phyloP scores from a whole-genome alignment of 768 basidiomycete species.

The Serendipita sp. region DNA sequence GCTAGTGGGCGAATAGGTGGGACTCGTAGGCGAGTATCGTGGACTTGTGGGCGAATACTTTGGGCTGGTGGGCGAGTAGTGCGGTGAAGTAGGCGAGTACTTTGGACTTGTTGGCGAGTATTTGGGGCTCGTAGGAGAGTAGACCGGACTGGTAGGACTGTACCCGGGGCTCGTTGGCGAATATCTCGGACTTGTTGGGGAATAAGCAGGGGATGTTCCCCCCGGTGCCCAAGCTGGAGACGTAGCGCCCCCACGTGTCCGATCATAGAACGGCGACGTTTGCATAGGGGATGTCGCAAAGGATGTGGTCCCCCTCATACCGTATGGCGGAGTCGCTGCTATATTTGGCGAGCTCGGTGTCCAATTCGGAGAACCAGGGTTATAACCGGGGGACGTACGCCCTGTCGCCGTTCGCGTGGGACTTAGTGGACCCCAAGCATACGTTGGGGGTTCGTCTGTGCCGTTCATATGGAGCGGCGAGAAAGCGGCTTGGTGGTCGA shows the following conservation, averaged over 20 bases:
- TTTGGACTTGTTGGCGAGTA: constrained; percentile 60
- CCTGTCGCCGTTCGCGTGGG: constrained; percentile 54
- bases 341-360: constrained; percentile 85
- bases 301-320: constrained; percentile 47
- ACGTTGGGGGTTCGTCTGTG: constrained; percentile 69
- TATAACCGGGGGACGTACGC: constrained; percentile 85
- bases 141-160: constrained; percentile 15
- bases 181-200: constrained; percentile 19
- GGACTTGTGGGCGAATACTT: constrained; percentile 69
- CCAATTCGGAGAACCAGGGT: constrained; percentile 82
- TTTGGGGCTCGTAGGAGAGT: constrained; percentile 51
- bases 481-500: constrained; percentile 76
- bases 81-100: constrained; percentile 20
- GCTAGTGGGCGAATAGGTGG: constrained; percentile 45
- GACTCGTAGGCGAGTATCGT: constrained; percentile 17
- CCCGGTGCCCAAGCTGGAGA: constrained; percentile 22
- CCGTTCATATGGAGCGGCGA: constrained; percentile 78
- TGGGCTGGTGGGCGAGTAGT: constrained; percentile 43
- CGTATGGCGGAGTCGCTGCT: constrained; percentile 58
- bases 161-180: constrained; percentile 19
- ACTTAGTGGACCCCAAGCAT: constrained; percentile 69
- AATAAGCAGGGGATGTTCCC: constrained; percentile 22
- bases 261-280: constrained; percentile 70
- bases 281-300: constrained; percentile 69
- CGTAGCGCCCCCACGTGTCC: constrained; percentile 30